A percentile compares a stretch with the other conserved stretches of the same genome.
Evolutionary conservation across 2,329 filamentous ascomycete species (phyloP).

Genomic region (Exophiala sideris): DNA sequence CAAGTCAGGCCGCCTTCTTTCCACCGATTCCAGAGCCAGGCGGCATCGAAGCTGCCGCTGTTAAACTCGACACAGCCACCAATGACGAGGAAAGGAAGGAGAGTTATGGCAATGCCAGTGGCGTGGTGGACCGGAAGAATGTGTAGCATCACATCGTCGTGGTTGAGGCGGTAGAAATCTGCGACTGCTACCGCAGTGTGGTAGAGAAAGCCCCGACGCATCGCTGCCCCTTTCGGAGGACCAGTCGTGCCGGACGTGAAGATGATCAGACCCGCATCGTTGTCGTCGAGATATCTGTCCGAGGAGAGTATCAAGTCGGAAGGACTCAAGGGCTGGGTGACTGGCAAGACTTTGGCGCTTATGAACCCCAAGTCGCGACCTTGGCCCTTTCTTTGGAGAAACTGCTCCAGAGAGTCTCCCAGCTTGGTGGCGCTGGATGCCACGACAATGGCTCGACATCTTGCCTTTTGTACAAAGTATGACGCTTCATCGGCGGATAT

Average conservation of each 20-base stretch:
- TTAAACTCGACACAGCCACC: constrained; percentile 41
- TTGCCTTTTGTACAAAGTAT: too few species aligned
- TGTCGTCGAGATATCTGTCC: constrained; percentile 27
- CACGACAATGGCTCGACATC: too few species aligned
- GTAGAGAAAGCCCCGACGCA: constrained; percentile 4
- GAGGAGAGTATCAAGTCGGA: constrained; percentile 26
- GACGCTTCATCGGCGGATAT: constrained; percentile 13
- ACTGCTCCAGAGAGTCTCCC: too few species aligned
- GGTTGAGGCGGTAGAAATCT: too few species aligned
- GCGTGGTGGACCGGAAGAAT: constrained; percentile 34
- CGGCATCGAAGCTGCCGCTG: constrained; percentile 34
- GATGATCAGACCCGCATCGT: constrained; percentile 51
- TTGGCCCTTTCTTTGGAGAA: too few species aligned
- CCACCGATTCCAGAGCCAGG: constrained; percentile 38
- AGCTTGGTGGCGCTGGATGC: too few species aligned
- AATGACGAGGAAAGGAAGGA: constrained; percentile 36
- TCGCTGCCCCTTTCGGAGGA: constrained; percentile 58
- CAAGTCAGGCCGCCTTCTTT: constrained; percentile 30
- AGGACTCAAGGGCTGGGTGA: background rate
- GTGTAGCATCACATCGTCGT: constrained; percentile 32
- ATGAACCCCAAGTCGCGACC: too few species aligned
- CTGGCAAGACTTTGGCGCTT: constrained; percentile 14
- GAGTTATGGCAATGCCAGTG: constrained; percentile 27
- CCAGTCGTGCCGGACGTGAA: constrained; percentile 58
- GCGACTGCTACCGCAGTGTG: background rate